Base-by-base conservation (phyloP, 2,329 filamentous ascomycete genomes). In the Cladosporium sp. region DNA sequence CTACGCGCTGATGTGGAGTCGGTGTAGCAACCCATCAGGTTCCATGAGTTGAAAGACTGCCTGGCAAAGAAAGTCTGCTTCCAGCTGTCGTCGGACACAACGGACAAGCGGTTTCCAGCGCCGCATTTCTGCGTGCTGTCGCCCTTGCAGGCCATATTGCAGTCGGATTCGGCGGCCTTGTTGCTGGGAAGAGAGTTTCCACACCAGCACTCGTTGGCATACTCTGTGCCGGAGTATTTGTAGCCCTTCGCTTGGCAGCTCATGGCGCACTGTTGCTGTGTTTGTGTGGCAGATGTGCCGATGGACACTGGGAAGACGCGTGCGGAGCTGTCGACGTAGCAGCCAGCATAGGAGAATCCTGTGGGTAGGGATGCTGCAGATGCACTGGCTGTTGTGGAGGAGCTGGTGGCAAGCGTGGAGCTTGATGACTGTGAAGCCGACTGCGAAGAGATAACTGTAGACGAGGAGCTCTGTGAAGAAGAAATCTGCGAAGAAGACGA, bases 211-310 rank as follows among this genome's bases (percentile, higher is more conserved):
- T 72, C 61, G 11, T 57, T 63, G 1, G 60, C 67, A 58, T 72
- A 73, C 58, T 75, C 72, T 36, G 73, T 66, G n/a, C 74, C 75
- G 17, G 60, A 60, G 51, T 64, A 68, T 8, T 61, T 63, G 62
- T 65, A 65, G 25, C 66, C 67, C 15, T 61, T 52, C 25, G 57
- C 52, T n/a, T 60, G 62, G 61, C 69, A 71, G 34, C 59, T 60
- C 3, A 64, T 59, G 15, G 66, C 67, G 42, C 67, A 71, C 43
- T 61, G 61, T 43, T 61, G 57, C 34, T 63, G 64, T 8, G 66
- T 68, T 43, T 65, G 63, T 37, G 54, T 61, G 38, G 57, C 55
- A 42, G 59, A 65, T 17, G 64, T 55, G 40, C 63, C 64, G 39
- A 55, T 57, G 25, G 49, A 49, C 28, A 61, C 49, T 12, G 66